A percentile compares a stretch with the other conserved stretches of the same genome.
These are phyloP conservation scores for Aquilaria sinensis DNA, from an alignment of 345 rosid species.

Conservation along the genomic window DNA sequence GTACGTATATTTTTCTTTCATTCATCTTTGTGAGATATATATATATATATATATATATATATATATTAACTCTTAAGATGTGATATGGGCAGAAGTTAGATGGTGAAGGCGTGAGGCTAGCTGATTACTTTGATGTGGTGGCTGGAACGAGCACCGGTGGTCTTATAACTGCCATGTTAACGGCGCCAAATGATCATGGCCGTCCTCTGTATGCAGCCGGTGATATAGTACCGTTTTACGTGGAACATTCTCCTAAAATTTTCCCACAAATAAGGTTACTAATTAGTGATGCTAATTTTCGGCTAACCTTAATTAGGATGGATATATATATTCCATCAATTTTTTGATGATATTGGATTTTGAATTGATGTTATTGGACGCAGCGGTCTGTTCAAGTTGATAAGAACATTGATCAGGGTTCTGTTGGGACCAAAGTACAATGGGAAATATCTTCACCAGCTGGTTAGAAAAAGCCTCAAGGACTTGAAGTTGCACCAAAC, in stretches of 20 bases:
- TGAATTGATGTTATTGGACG: background rate
- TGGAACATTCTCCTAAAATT: conserved; percentile 46
- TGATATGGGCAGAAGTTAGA: conserved; percentile 37
- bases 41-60: no score
- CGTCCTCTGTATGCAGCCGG: conserved; percentile 52
- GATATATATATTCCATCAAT: background rate
- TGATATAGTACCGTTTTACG: conserved; percentile 56
- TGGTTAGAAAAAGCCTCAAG: conserved; percentile 24
- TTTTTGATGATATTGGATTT: background rate
- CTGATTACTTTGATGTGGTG: conserved; percentile 69
- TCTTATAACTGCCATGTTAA: conserved; percentile 53
- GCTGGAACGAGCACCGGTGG: conserved; percentile 81
- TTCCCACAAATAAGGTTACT: conserved; percentile 50
- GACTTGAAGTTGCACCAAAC: conserved; percentile 46
- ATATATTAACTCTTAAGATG: background rate
- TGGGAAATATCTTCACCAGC: conserved; percentile 47
- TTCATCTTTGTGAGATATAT: background rate
- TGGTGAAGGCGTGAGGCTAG: conserved; percentile 49
- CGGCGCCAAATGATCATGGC: conserved; percentile 37
- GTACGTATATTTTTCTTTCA: background rate
- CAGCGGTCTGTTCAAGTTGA: conserved; percentile 31
- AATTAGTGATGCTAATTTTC: no score
- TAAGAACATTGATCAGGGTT: conserved; percentile 31
- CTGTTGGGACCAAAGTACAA: conserved; percentile 60
- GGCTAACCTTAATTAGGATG: no score